Evolutionary conservation across 192 early-diverging fungal species (phyloP).

Genomic region (Backusella tarrabulga): DNA sequence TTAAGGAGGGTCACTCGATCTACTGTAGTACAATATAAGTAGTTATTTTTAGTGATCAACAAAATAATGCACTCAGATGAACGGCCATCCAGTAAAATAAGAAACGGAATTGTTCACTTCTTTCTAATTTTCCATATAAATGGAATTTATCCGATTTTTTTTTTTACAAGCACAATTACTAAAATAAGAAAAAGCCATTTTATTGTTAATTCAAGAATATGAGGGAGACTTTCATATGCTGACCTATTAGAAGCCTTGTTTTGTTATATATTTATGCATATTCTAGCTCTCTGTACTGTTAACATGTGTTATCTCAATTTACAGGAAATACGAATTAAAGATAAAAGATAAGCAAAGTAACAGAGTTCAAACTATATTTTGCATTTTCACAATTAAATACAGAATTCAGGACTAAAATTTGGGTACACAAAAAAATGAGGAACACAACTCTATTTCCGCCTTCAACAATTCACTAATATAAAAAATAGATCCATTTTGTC

Average conservation of each 20-base stretch:
- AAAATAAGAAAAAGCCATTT: not conserved
- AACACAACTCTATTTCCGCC: not conserved
- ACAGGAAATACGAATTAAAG: not conserved
- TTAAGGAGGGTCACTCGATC: not conserved
- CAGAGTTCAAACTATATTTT: not conserved
- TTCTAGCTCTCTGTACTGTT: not conserved
- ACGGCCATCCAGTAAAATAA: not conserved
- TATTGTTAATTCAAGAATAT: not conserved
- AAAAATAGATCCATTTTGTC: not conserved
- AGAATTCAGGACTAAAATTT: not conserved
- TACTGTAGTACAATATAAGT: not conserved
- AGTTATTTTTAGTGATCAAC: conserved; percentile 1
- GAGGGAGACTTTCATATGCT: not conserved
- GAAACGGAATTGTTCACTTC: not conserved
- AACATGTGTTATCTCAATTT: not conserved
- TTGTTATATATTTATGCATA: not conserved
- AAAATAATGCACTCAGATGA: conserved; percentile 1
- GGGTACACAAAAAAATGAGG: not conserved
- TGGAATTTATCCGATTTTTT: conserved; percentile 1
- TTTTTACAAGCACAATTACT: conserved; percentile 4
- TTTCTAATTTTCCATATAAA: not conserved
- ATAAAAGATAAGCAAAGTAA: not conserved
- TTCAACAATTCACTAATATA: not conserved
- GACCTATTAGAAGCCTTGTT: not conserved
- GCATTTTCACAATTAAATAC: not conserved